A percentile compares a stretch with the other conserved stretches of the same genome.
These are phyloP conservation scores for Blastobotrys arbuscula DNA, from an alignment of 1,139 yeast species.

Conservation along the genomic window DNA sequence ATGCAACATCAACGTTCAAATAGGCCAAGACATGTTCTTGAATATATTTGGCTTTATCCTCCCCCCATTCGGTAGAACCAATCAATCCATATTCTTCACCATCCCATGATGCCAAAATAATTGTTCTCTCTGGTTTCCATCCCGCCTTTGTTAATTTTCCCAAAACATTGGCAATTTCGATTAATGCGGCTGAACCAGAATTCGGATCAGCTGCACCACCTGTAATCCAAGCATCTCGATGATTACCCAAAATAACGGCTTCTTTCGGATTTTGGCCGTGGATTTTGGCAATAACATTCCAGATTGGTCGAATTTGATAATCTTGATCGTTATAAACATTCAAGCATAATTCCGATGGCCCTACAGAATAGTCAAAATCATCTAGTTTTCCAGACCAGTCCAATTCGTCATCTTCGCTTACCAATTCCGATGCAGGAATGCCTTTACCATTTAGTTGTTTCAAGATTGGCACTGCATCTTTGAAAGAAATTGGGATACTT, in stretches of 20 bases:
- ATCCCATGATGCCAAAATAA: slow-evolving; percentile 63
- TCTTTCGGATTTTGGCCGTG: slow-evolving; percentile 48
- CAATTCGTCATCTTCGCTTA: slow-evolving; percentile 21
- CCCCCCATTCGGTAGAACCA: slow-evolving; percentile 69
- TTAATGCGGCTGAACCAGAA: slow-evolving; percentile 54
- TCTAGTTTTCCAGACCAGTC: slow-evolving; percentile 47
- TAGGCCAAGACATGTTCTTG: slow-evolving; percentile 51
- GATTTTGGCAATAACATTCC: slow-evolving; percentile 53
- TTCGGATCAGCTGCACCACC: slow-evolving; percentile 73
- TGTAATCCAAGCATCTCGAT: slow-evolving; percentile 68
- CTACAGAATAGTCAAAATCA: slow-evolving; percentile 49
- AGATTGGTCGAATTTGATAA: slow-evolving; percentile 53
- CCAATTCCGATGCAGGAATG: slow-evolving; percentile 29
- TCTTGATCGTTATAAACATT: slow-evolving; percentile 51
- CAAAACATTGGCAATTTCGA: slow-evolving; percentile 55
- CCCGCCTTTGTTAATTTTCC: slow-evolving; percentile 46
- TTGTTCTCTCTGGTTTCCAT: slow-evolving; percentile 61
- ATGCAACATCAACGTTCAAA: slow-evolving; percentile 58
- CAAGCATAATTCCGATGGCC: slow-evolving; percentile 53
- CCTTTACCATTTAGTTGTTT: slow-evolving; percentile 53
- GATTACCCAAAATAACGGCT: slow-evolving; percentile 59
- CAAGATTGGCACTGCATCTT: slow-evolving; percentile 54
- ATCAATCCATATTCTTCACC: slow-evolving; percentile 66
- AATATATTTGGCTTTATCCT: slow-evolving; percentile 41
- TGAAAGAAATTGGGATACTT: slow-evolving; percentile 53